phyloP scores from a whole-genome alignment of 805 yeast species.

The Yamadazyma phyllophila region DNA sequence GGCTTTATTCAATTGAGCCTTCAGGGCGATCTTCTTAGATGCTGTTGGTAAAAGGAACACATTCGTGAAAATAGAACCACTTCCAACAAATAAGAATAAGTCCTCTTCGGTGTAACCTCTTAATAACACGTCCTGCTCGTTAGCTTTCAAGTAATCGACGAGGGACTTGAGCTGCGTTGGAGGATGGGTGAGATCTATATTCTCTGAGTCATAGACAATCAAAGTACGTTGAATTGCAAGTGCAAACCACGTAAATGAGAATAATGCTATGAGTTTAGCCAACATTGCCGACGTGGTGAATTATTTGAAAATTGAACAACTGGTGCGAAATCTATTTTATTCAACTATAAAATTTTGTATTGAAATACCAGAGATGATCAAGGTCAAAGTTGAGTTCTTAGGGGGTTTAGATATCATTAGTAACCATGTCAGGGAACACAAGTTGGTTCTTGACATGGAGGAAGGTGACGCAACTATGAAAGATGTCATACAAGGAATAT shows the following conservation, averaged over 20 bases:
- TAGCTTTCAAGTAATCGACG: slow-evolving; percentile 20
- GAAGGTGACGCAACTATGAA: slow-evolving; percentile 43
- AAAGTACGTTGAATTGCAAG: slow-evolving; percentile 21
- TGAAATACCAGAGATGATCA: slow-evolving; percentile 15
- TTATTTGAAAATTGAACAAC: slow-evolving; percentile 1
- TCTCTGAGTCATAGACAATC: slow-evolving; percentile 33
- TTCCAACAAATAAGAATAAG: slow-evolving; percentile 8
- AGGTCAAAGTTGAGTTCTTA: slow-evolving; percentile 42
- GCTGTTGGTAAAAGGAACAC: slow-evolving; percentile 33
- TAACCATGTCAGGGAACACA: slow-evolving; percentile 52
- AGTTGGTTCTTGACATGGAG: slow-evolving; percentile 43
- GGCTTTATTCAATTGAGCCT: slow-evolving; percentile 28
- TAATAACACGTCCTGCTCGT: slow-evolving; percentile 11
- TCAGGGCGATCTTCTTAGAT: slow-evolving; percentile 31
- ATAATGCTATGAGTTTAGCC: slow-evolving; percentile 11
- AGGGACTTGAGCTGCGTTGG: slow-evolving; percentile 20
- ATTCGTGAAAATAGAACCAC: slow-evolving; percentile 7
- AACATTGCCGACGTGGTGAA: slow-evolving; percentile 8
- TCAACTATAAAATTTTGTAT: neutral
- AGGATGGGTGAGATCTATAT: slow-evolving; percentile 19
- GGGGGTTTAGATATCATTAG: slow-evolving; percentile 89
- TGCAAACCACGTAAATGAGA: slow-evolving; percentile 10
- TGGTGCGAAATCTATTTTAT: neutral
- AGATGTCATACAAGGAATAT: slow-evolving; percentile 57
- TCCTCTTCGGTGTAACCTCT: slow-evolving; percentile 24